A percentile compares a stretch with the other conserved stretches of the same genome.
Evolutionary conservation across 768 basidiomycete species (phyloP).

Genomic region (Pisolithus marmoratus): DNA sequence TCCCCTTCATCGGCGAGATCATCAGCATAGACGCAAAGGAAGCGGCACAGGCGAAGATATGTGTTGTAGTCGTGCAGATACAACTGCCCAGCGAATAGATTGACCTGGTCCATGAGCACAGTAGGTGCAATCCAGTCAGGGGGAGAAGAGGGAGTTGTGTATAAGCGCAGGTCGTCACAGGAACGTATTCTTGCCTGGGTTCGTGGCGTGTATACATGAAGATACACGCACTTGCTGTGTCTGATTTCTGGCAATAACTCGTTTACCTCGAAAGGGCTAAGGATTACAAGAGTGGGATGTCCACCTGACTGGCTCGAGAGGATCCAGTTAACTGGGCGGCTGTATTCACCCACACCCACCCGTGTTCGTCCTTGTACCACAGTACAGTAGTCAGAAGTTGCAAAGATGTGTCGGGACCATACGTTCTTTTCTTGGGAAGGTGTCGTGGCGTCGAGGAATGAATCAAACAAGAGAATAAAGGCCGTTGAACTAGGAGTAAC

Average conservation of each 20-base stretch:
- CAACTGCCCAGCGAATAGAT: slow-evolving; percentile 41
- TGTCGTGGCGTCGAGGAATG: slow-evolving; percentile 7
- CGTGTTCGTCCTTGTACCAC: neutral
- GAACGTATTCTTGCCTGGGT: slow-evolving; percentile 27
- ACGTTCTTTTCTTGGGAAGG: slow-evolving; percentile 14
- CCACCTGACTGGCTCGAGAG: slow-evolving; percentile 29
- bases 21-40: slow-evolving; percentile 33
- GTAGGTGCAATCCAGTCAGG: slow-evolving; percentile 8
- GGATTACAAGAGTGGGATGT: slow-evolving; percentile 25
- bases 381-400: slow-evolving; percentile 12
- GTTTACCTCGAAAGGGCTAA: slow-evolving; percentile 40
- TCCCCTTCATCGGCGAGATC: slow-evolving; percentile 44
- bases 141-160: slow-evolving; percentile 18
- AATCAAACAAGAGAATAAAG: slow-evolving; percentile 17
- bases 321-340: slow-evolving; percentile 41
- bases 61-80: slow-evolving; percentile 30
- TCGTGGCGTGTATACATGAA: slow-evolving; percentile 39
- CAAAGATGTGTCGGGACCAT: slow-evolving; percentile 15
- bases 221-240: slow-evolving; percentile 25
- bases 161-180: slow-evolving; percentile 28
- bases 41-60: slow-evolving; percentile 31
- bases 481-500: slow-evolving; percentile 9
- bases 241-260: slow-evolving; percentile 33
- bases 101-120: slow-evolving; percentile 29
- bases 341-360: slow-evolving; percentile 25